Conservation (phyloP, 1,284 basidiomycete species). For the Sanghuangporus sanghuang region DNA sequence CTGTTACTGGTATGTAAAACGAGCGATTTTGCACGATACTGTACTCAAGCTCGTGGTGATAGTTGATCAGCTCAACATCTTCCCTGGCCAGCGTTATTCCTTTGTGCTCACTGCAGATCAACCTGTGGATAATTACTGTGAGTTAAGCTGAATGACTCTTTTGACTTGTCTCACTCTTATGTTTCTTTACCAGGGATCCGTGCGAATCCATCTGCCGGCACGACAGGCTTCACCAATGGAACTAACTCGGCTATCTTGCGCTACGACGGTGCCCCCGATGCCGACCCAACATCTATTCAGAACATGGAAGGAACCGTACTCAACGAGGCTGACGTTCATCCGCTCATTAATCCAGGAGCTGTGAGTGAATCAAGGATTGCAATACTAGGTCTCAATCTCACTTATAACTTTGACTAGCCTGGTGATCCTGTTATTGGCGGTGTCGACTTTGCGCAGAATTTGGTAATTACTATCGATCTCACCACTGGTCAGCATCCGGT, state of each 20-base stretch:
- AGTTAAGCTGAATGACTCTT: not conserved
- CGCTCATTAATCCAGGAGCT: constrained; percentile 29
- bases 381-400: not conserved
- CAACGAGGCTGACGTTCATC: constrained; percentile 30
- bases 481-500: constrained; percentile 24
- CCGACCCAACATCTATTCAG: constrained; percentile 26
- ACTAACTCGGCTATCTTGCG: constrained; percentile 28
- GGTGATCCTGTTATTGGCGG: constrained; percentile 27
- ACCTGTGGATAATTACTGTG: constrained; percentile 33
- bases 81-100: constrained; percentile 35
- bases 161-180: not conserved
- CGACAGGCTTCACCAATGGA: constrained; percentile 20
- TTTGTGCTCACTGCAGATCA: constrained; percentile 32
- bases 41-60: not conserved
- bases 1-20: constrained; percentile 15
- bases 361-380: constrained; percentile 1
- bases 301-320: constrained; percentile 26
- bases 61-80: constrained; percentile 30
- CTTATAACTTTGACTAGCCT: constrained; percentile 17
- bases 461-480: constrained; percentile 19
- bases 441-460: constrained; percentile 26
- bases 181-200: constrained; percentile 20
- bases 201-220: constrained; percentile 22
- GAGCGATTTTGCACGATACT: not conserved
- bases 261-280: constrained; percentile 25